A percentile compares a stretch with the other conserved stretches of the same genome.
phyloP scores from a whole-genome alignment of 1,139 yeast genomes.

The Sugiyamaella xylanicola region DNA sequence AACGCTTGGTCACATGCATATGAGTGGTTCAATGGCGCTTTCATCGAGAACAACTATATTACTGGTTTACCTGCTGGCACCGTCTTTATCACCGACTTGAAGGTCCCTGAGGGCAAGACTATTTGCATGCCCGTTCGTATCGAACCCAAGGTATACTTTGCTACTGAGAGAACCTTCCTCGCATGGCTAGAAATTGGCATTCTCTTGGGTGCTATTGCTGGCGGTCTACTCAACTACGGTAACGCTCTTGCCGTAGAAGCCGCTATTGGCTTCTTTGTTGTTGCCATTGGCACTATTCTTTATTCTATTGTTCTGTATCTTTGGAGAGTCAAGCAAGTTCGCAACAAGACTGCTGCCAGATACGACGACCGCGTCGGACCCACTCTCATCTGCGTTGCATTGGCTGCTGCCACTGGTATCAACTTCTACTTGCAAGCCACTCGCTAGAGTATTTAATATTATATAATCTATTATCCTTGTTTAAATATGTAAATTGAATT shows the following conservation, averaged over 20 bases:
- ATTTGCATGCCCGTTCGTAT: slow-evolving; percentile 96
- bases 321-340: slow-evolving; percentile 80
- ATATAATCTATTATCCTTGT: slow-evolving; percentile 1
- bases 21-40: slow-evolving; percentile 36
- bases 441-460: slow-evolving; percentile 15
- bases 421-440: slow-evolving; percentile 53
- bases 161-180: slow-evolving; percentile 95
- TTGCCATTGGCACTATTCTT: slow-evolving; percentile 70
- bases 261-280: slow-evolving; percentile 82
- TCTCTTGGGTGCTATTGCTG: slow-evolving; percentile 89
- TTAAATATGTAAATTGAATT: slow-evolving; percentile 5
- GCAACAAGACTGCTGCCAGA: slow-evolving; percentile 77
- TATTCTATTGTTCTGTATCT: slow-evolving; percentile 78
- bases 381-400: slow-evolving; percentile 70
- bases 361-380: slow-evolving; percentile 93
- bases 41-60: slow-evolving; percentile 39
- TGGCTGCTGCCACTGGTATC: slow-evolving; percentile 70
- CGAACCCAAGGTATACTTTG: slow-evolving; percentile 97
- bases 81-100: slow-evolving; percentile 56
- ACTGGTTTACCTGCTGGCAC: slow-evolving; percentile 83
- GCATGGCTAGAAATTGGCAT: slow-evolving; percentile 98
- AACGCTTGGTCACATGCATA: slow-evolving; percentile 18
- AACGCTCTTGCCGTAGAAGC: slow-evolving; percentile 76
- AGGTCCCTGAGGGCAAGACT: slow-evolving; percentile 78
- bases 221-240: slow-evolving; percentile 91